Conservation (phyloP, 2,329 filamentous ascomycete species). For the Verticillium albo-atrum region DNA sequence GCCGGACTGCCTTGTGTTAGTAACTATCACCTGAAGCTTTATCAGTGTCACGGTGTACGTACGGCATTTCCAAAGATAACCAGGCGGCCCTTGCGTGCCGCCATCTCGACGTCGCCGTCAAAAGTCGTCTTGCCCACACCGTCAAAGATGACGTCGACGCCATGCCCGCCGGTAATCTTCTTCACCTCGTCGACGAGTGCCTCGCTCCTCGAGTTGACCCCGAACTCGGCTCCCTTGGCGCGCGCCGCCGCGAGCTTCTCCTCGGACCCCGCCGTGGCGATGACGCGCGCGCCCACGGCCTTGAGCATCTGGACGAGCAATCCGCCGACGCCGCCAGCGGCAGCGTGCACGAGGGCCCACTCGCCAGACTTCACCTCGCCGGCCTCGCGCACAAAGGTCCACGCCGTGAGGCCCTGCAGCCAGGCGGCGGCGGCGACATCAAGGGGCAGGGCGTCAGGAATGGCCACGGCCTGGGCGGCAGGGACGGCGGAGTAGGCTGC, state of each 20-base stretch:
- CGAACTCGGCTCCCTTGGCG: slow-evolving; percentile 65
- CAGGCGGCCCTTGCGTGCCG: slow-evolving; percentile 73
- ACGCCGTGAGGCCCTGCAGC: slow-evolving; percentile 79
- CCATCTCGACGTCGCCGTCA: slow-evolving; percentile 68
- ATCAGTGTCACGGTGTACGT: too few relatives aligned
- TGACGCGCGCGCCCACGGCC: slow-evolving; percentile 68
- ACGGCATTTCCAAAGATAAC: slow-evolving; percentile 77
- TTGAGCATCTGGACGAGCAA: slow-evolving; percentile 72
- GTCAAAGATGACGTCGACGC: slow-evolving; percentile 77
- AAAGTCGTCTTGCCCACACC: slow-evolving; percentile 84
- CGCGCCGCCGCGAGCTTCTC: slow-evolving; percentile 70
- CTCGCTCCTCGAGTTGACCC: slow-evolving; percentile 64
- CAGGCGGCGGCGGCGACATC: slow-evolving; percentile 64
- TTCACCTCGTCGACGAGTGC: slow-evolving; percentile 55
- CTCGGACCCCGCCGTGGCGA: slow-evolving; percentile 70
- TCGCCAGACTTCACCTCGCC: slow-evolving; percentile 72
- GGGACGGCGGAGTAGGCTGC: slow-evolving; percentile 52
- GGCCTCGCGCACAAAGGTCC: slow-evolving; percentile 74
- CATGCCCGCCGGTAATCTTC: slow-evolving; percentile 67
- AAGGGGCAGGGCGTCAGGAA: slow-evolving; percentile 59
- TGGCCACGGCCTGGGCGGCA: slow-evolving; percentile 49
- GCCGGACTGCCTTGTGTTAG: slow-evolving; percentile 51
- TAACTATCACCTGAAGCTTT: too few relatives aligned
- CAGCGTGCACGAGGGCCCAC: slow-evolving; percentile 80
- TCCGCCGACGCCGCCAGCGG: slow-evolving; percentile 75